Conservation (phyloP, 2,329 filamentous ascomycete genomes). For the Fusarium austroafricanum region DNA sequence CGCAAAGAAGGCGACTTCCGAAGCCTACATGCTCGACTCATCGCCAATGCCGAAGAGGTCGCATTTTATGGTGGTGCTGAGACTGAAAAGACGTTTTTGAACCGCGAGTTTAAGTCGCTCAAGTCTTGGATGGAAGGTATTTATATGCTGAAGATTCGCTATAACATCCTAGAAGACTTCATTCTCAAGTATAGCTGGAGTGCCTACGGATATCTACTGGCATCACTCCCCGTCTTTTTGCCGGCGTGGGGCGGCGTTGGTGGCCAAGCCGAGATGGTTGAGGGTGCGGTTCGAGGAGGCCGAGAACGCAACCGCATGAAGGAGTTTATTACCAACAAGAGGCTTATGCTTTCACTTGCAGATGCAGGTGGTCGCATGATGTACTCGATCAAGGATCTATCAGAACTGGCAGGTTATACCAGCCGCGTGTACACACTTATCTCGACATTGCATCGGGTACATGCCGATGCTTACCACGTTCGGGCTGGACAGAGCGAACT, state of each 20-base stretch:
- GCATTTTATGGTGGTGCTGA: conserved; percentile 97
- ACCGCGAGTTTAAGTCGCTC: conserved; percentile 90
- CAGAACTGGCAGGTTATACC: conserved; percentile 94
- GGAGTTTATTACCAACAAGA: conserved; percentile 98
- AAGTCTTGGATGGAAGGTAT: conserved; percentile 99
- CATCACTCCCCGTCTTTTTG: conserved; percentile 92
- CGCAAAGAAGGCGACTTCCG: conserved; percentile 96
- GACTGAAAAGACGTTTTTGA: conserved; percentile 93
- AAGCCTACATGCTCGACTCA: conserved; percentile 87
- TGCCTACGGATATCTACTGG: conserved; percentile 93
- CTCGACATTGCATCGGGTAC: conserved; percentile 91
- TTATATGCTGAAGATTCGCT: conserved; percentile 96
- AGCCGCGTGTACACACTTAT: conserved; percentile 96
- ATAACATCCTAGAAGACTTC: conserved; percentile 99
- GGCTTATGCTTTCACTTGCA: conserved; percentile 95
- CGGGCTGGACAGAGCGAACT: conserved; percentile 77
- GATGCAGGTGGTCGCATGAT: conserved; percentile 98
- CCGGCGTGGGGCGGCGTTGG: conserved; percentile 92
- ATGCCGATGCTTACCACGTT: conserved; percentile 87
- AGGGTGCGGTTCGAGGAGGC: conserved; percentile 61
- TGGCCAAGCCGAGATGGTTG: conserved; percentile 74
- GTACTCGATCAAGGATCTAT: conserved; percentile 99
- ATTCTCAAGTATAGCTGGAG: conserved; percentile 99
- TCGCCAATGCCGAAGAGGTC: conserved; percentile 97
- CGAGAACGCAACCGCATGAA: conserved; percentile 92